These are phyloP conservation scores for Aspergillus hortae DNA, from an alignment of 2,329 filamentous ascomycete species.

Conservation along the genomic window DNA sequence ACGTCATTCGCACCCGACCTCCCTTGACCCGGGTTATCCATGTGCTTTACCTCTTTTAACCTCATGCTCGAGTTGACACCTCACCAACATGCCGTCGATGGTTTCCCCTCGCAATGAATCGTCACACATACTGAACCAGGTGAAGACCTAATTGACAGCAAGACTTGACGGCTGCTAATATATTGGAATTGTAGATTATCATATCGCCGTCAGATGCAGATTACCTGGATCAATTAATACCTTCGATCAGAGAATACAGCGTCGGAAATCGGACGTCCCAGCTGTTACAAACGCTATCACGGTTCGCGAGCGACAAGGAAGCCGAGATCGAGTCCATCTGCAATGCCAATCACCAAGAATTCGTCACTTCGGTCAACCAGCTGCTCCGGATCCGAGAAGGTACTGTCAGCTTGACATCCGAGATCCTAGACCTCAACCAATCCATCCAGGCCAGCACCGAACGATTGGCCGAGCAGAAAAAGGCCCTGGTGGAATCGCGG, in stretches of 20 bases:
- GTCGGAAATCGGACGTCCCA: slow-evolving; percentile 67
- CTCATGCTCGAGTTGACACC: background rate
- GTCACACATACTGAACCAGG: slow-evolving; percentile 39
- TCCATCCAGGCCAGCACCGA: slow-evolving; percentile 95
- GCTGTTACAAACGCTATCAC: slow-evolving; percentile 72
- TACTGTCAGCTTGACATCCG: slow-evolving; percentile 80
- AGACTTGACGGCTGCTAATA: slow-evolving; percentile 8
- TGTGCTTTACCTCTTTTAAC: background rate
- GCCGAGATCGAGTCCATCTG: slow-evolving; percentile 91
- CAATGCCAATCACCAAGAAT: slow-evolving; percentile 94
- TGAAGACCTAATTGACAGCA: slow-evolving; percentile 8
- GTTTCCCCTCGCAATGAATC: slow-evolving; percentile 33
- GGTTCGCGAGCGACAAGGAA: slow-evolving; percentile 83
- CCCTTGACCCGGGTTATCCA: background rate
- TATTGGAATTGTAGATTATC: slow-evolving; percentile 64
- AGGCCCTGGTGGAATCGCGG: slow-evolving; percentile 85
- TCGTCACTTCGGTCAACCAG: slow-evolving; percentile 88
- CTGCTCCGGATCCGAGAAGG: slow-evolving; percentile 89
- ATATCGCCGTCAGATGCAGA: slow-evolving; percentile 87
- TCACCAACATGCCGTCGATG: slow-evolving; percentile 32
- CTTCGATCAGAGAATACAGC: slow-evolving; percentile 86
- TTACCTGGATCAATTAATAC: slow-evolving; percentile 93
- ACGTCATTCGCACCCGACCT: no score
- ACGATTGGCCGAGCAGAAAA: slow-evolving; percentile 90
- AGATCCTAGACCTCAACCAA: slow-evolving; percentile 89